A percentile compares a stretch with the other conserved stretches of the same genome.
Conservation (phyloP, 2,329 filamentous ascomycete genomes). For the Leptodontidium sp. region DNA sequence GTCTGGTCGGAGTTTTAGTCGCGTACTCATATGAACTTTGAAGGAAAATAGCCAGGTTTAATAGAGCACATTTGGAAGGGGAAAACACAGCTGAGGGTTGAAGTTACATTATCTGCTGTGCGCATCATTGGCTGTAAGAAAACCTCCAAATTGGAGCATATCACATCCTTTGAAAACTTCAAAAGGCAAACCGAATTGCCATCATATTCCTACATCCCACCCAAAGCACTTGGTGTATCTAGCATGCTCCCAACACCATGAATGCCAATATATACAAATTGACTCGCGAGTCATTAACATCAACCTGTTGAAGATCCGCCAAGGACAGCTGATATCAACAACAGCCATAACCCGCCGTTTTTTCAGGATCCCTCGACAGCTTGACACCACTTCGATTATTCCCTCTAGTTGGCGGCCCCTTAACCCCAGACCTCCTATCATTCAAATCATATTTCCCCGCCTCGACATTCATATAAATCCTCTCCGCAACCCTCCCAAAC, state of each 20-base stretch:
- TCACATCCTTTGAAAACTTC: slow-evolving; percentile 3
- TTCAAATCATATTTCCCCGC: slow-evolving; percentile 90
- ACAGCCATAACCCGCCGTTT: slow-evolving; percentile 38
- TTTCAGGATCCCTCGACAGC: slow-evolving; percentile 45
- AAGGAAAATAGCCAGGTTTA: too few relatives aligned
- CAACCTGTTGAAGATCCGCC: not conserved
- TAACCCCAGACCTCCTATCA: slow-evolving; percentile 90
- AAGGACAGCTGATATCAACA: slow-evolving; percentile 35
- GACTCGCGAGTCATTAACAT: not conserved
- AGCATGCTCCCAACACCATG: slow-evolving; percentile 35
- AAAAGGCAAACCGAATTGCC: slow-evolving; percentile 4
- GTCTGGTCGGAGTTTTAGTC: too few relatives aligned
- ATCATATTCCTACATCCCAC: slow-evolving; percentile 30
- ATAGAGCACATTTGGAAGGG: too few relatives aligned
- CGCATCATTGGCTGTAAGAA: not conserved
- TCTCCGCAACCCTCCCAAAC: slow-evolving; percentile 91
- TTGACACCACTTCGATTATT: slow-evolving; percentile 55
- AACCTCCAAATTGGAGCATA: not conserved
- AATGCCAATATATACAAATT: slow-evolving; percentile 36
- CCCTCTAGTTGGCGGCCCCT: slow-evolving; percentile 66
- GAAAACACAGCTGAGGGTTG: too few relatives aligned
- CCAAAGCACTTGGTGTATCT: slow-evolving; percentile 40
- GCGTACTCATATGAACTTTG: too few relatives aligned
- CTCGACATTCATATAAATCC: slow-evolving; percentile 97
- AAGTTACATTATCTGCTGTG: not conserved